These are phyloP conservation scores for Glonium stellatum DNA, from an alignment of 495 filamentous ascomycete species.

Conservation along the genomic window DNA sequence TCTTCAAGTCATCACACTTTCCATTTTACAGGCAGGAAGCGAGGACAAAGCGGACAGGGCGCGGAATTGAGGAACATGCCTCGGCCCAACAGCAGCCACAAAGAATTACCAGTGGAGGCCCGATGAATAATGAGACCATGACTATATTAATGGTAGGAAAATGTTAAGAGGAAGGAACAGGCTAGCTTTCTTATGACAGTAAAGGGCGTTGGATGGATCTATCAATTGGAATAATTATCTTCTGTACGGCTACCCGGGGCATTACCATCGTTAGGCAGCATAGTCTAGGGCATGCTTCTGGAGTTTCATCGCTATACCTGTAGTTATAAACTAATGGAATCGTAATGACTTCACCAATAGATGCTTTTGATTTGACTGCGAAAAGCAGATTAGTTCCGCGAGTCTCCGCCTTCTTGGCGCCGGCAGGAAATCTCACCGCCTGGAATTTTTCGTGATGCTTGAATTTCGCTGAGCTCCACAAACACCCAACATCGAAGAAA, in stretches of 20 bases:
- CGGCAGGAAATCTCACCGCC: background rate
- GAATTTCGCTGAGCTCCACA: background rate
- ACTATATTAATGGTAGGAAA: background rate
- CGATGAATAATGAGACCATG: background rate
- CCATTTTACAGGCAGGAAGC: conserved; percentile 63
- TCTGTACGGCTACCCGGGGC: background rate
- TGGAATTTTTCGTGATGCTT: background rate
- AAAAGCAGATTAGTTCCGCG: background rate
- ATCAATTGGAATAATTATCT: background rate
- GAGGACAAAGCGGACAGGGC: conserved; percentile 65
- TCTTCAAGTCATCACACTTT: conserved; percentile 50
- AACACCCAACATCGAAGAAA: background rate
- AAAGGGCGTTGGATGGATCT: background rate
- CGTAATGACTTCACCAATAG: background rate
- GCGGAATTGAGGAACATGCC: conserved; percentile 42
- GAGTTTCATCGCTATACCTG: background rate
- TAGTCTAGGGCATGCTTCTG: background rate
- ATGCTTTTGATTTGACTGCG: too few species aligned
- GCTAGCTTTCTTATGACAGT: background rate
- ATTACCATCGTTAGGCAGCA: background rate
- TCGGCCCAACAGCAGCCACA: conserved; percentile 8
- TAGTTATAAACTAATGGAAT: background rate
- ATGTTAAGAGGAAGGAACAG: background rate
- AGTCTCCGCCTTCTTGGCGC: background rate
- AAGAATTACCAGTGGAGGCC: background rate